Conservation (phyloP, 495 filamentous ascomycete species). For the Trichoderma reesei region DNA sequence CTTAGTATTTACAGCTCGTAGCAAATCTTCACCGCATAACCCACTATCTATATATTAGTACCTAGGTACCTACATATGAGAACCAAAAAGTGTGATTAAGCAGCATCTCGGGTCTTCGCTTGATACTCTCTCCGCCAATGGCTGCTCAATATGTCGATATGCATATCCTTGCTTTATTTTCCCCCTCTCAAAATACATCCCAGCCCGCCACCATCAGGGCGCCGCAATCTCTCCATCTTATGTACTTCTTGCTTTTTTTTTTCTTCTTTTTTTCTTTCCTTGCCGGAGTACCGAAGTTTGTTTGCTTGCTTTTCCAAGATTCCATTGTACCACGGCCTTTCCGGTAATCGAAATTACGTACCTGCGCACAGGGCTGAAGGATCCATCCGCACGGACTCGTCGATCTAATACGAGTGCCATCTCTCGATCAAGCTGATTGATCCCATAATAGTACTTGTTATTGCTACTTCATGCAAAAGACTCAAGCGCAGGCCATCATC, state of each 20-base stretch:
- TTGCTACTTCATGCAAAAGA: background rate
- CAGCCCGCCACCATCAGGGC: slow-evolving; percentile 1
- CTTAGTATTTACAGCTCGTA: too few relatives aligned
- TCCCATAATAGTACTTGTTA: background rate
- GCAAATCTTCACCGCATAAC: too few relatives aligned
- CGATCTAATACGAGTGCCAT: background rate
- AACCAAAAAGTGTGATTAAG: too few relatives aligned
- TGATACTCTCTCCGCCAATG: too few relatives aligned
- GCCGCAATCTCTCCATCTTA: background rate
- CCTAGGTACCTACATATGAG: too few relatives aligned
- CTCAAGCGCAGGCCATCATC: background rate
- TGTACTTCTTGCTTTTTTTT: too few relatives aligned
- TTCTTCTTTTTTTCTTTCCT: too few relatives aligned
- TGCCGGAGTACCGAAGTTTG: background rate
- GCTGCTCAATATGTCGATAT: too few relatives aligned
- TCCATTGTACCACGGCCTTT: background rate
- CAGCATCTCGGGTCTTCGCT: too few relatives aligned
- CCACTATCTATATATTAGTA: too few relatives aligned
- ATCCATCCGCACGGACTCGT: background rate
- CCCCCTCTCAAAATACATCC: slow-evolving; percentile 2
- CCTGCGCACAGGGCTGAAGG: background rate
- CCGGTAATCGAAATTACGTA: background rate
- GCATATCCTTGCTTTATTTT: background rate
- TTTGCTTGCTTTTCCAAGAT: background rate
- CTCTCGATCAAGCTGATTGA: background rate